Percentiles rank a stretch among this genome's conserved stretches.
These are phyloP conservation scores for Termitomyces sp. DNA, from an alignment of 768 basidiomycete species.

Conservation along the genomic window DNA sequence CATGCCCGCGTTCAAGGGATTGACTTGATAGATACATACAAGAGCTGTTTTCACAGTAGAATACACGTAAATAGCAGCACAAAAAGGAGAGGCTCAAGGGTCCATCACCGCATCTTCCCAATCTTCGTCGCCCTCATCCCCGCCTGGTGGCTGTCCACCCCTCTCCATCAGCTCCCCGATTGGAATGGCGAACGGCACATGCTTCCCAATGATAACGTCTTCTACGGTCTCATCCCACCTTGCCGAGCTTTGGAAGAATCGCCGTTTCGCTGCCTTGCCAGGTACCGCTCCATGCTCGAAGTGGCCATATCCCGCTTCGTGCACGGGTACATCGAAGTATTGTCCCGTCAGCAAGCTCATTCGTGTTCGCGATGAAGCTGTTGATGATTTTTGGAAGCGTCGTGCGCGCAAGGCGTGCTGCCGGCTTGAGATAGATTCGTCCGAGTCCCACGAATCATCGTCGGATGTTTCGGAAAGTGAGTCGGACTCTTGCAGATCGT, in stretches of 20 bases:
- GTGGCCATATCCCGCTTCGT: constrained; percentile 41
- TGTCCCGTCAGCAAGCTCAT: constrained; percentile 70
- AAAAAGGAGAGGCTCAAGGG: constrained; percentile 7
- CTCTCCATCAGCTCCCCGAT: constrained; percentile 22
- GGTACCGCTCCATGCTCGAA: constrained; percentile 34
- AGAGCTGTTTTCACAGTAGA: not conserved
- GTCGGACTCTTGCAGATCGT: constrained; percentile 50
- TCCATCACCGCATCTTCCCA: constrained; percentile 27
- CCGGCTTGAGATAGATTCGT: constrained; percentile 22
- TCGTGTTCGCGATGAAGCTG: constrained; percentile 36
- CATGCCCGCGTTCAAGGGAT: not conserved
- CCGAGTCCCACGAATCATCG: constrained; percentile 40
- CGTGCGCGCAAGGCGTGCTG: constrained; percentile 27
- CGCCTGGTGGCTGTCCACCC: constrained; percentile 17
- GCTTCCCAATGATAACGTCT: constrained; percentile 16
- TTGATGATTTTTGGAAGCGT: constrained; percentile 14
- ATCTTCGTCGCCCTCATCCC: constrained; percentile 21
- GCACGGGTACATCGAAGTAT: constrained; percentile 47
- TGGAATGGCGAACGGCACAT: constrained; percentile 7
- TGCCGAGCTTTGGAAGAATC: constrained; percentile 55
- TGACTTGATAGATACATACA: not conserved
- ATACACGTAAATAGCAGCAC: constrained; percentile 11
- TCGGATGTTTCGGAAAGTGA: constrained; percentile 45
- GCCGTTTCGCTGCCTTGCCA: constrained; percentile 40
- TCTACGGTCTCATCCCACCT: constrained; percentile 31